Evolutionary conservation across 2,329 filamentous ascomycete species (phyloP).

Genomic region (Lasiodiplodia theobromae): DNA sequence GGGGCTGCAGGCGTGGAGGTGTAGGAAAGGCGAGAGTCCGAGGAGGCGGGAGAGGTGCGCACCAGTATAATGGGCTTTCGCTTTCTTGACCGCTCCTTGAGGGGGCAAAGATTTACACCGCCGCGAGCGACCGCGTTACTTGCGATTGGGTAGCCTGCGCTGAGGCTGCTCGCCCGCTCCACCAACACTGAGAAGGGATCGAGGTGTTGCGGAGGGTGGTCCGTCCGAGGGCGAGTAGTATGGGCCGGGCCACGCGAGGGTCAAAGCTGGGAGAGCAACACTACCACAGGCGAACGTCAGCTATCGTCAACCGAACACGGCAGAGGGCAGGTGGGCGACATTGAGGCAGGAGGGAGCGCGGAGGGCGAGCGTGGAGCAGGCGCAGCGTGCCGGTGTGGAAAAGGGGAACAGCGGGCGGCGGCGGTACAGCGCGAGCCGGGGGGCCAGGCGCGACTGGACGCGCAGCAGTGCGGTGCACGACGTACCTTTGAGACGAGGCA

Average conservation of each 20-base stretch:
- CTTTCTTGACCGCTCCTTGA: slow-evolving; percentile 29
- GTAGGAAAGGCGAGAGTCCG: slow-evolving; percentile 30
- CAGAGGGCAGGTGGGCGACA: slow-evolving; percentile 9
- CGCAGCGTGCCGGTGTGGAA: slow-evolving; percentile 37
- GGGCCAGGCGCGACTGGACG: slow-evolving; percentile 33
- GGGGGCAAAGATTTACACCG: slow-evolving; percentile 20
- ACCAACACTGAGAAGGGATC: slow-evolving; percentile 21
- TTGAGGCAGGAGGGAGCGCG: slow-evolving; percentile 11
- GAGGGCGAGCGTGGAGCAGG: slow-evolving; percentile 39
- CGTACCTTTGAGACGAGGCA: slow-evolving; percentile 31
- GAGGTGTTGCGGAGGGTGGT: slow-evolving; percentile 29
- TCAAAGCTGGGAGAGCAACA: slow-evolving; percentile 31
- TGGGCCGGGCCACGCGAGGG: slow-evolving; percentile 30
- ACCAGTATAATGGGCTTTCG: slow-evolving; percentile 29
- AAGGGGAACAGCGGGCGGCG: slow-evolving; percentile 44
- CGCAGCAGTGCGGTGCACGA: slow-evolving; percentile 34
- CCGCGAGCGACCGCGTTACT: slow-evolving; percentile 23
- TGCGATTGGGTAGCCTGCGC: slow-evolving; percentile 15
- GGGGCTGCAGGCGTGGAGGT: slow-evolving; percentile 25
- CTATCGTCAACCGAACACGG: slow-evolving; percentile 10
- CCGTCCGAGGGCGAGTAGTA: slow-evolving; percentile 28
- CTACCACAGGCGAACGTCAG: slow-evolving; percentile 25
- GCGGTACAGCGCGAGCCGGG: slow-evolving; percentile 34
- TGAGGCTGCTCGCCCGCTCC: slow-evolving; percentile 17
- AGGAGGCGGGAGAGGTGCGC: slow-evolving; percentile 31